Conservation (phyloP, 2,329 filamentous ascomycete species). For the Xylariales sp. region DNA sequence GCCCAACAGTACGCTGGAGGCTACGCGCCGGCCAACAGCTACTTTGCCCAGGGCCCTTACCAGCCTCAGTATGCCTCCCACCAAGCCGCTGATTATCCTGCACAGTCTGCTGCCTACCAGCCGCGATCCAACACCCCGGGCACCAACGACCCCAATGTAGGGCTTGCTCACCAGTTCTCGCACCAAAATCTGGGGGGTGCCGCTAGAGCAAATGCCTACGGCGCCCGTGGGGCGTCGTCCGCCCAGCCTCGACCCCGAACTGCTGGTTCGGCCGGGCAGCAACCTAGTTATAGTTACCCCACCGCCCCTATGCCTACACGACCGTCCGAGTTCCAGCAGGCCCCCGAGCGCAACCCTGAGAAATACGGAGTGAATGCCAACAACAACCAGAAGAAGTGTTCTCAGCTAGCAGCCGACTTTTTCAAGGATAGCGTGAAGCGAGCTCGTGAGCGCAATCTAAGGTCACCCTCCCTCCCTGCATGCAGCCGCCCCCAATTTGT, state of each 20-base stretch:
- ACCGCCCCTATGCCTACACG: constrained; percentile 74
- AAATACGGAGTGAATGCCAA: constrained; percentile 74
- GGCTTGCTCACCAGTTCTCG: constrained; percentile 94
- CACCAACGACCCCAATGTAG: constrained; percentile 86
- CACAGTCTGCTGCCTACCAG: constrained; percentile 55
- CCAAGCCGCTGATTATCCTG: constrained; percentile 47
- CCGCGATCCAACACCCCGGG: constrained; percentile 68
- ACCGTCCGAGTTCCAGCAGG: constrained; percentile 77
- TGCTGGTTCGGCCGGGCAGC: constrained; percentile 75
- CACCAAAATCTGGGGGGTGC: constrained; percentile 90
- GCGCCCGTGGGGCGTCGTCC: constrained; percentile 74
- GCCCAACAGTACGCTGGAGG: constrained; percentile 59
- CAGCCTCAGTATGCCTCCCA: constrained; percentile 52
- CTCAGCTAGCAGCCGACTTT: constrained; percentile 83
- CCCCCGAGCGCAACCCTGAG: constrained; percentile 88
- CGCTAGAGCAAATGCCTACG: constrained; percentile 76
- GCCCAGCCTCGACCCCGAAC: constrained; percentile 81
- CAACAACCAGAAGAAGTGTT: constrained; percentile 77
- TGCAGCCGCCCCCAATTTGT: not conserved
- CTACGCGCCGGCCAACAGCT: constrained; percentile 62
- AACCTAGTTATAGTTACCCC: constrained; percentile 71
- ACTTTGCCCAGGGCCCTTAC: constrained; percentile 73
- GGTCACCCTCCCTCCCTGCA: constrained; percentile 62
- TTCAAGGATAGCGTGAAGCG: constrained; percentile 99
- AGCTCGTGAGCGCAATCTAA: constrained; percentile 92